Evolutionary conservation across 176 grass and related monocot genomes (phyloP), one percentile per base, ranked within the genome.

Genomic region (Elymus sibiricus): DNA sequence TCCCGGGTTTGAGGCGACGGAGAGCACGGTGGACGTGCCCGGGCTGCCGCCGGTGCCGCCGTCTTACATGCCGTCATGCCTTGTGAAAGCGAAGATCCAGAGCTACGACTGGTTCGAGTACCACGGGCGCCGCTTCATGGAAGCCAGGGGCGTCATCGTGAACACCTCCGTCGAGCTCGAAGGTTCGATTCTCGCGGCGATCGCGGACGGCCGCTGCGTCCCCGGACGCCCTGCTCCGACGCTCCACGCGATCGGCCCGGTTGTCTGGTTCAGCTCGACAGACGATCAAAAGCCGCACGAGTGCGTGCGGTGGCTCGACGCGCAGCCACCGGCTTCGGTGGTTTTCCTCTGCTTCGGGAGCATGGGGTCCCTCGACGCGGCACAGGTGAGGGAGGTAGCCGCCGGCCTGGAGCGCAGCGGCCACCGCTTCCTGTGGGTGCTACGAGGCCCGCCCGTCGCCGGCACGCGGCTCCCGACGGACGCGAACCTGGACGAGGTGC

Each of bases 281-380:
- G 37, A 42, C 3, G 25, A 29, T 7, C 4, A 29, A 4, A 16
- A 61, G 15, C 53, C 5, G 4, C 67, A 89, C 82, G 59, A 44
- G 44, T 85, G 82, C 46, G 26, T 76, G 4, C 82, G 21, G 84
- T 92, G 93, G 93, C 87, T 94, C 7, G 90, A 94, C 38, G 35
- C 49, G 58, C 93, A 92, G n/a, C 87, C 93, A 0, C 26, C 17
- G 24, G 68, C 46, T 16, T 92, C 93, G 16, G 90, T 94, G 11
- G 71, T 88, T 22, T 64, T 90, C 84, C 82, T 94, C 68, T 94
- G 93, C 90, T 92, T 90, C 51, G 87, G 93, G 9, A 94, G 93
- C 82, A 27, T 40, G 4, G 82, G 87, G 1, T 81, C 10, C 61
- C 64, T 60, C 82, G 31, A 73, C 12, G 77, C 68, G 34, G 0